Evolutionary conservation across 345 rosid genomes (phyloP).

Genomic region (Sonneratia caseolaris): DNA sequence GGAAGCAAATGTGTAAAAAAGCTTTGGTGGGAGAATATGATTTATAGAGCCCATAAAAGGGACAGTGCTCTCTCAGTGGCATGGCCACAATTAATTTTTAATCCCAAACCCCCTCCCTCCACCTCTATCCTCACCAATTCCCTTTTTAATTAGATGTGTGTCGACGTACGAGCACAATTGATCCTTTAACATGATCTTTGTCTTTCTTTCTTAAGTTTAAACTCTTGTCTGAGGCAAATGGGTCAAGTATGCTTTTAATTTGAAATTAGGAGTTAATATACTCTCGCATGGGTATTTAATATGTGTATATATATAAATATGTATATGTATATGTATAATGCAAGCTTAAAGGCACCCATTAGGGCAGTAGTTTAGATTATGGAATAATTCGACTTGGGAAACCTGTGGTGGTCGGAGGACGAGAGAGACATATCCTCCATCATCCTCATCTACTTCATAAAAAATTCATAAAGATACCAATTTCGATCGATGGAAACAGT

Average conservation of each 20-base stretch:
- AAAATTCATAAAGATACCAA: background rate
- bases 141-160: too few species aligned
- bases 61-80: background rate
- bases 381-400: conserved; percentile 13
- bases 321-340: background rate
- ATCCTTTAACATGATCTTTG: too few species aligned
- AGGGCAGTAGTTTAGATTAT: background rate
- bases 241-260: too few species aligned
- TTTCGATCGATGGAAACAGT: too few species aligned
- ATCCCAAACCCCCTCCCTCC: too few species aligned
- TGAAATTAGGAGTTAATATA: too few species aligned
- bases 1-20: background rate
- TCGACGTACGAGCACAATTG: too few species aligned
- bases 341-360: background rate
- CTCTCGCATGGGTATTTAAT: too few species aligned
- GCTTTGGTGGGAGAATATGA: conserved; percentile 1
- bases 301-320: background rate
- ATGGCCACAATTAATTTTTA: too few species aligned
- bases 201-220: too few species aligned
- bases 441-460: background rate
- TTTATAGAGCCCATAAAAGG: conserved; percentile 9
- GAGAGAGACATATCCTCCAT: background rate
- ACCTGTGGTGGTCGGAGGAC: conserved; percentile 5
- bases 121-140: too few species aligned
- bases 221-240: too few species aligned